Conservation (phyloP, 2,329 filamentous ascomycete genomes). For the Coccinonectria pachysandricola region DNA sequence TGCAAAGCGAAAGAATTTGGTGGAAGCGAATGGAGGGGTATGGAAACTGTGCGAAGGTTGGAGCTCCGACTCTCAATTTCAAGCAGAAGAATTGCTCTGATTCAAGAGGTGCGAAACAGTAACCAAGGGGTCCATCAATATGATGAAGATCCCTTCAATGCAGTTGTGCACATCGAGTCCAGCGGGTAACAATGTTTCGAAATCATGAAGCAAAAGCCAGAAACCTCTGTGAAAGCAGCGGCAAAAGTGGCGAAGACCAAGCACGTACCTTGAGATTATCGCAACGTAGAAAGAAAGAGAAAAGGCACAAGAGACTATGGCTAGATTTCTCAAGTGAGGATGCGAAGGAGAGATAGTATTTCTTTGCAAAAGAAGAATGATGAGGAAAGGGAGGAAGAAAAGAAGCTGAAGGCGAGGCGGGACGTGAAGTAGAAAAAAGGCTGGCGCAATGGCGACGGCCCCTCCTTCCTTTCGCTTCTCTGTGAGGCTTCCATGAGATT, state of each 20-base stretch:
- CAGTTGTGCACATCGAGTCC: too few relatives aligned
- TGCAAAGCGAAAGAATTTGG: too few relatives aligned
- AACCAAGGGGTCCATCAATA: not conserved
- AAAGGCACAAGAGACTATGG: conserved; percentile 15
- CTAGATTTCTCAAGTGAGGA: conserved; percentile 15
- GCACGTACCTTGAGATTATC: conserved; percentile 18
- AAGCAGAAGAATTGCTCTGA: not conserved
- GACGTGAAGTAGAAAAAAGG: conserved; percentile 26
- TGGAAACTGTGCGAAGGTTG: conserved; percentile 7
- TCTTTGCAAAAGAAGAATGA: conserved; percentile 13
- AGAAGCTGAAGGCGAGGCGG: conserved; percentile 13
- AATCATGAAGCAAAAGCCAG: conserved; percentile 2
- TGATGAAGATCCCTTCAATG: too few relatives aligned
- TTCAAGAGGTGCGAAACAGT: not conserved
- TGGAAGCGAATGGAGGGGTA: conserved; percentile 10
- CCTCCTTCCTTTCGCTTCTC: conserved; percentile 19
- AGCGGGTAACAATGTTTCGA: too few relatives aligned
- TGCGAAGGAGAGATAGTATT: conserved; percentile 8
- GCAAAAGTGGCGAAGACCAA: conserved; percentile 2
- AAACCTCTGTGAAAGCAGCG: too few relatives aligned
- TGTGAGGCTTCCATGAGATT: conserved; percentile 36
- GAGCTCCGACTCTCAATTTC: conserved; percentile 2
- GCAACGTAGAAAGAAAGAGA: conserved; percentile 14
- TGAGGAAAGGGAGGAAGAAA: conserved; percentile 11
- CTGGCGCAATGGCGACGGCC: conserved; percentile 12